Conservation (phyloP, 2,329 filamentous ascomycete genomes). For the Aulographum hederae region DNA sequence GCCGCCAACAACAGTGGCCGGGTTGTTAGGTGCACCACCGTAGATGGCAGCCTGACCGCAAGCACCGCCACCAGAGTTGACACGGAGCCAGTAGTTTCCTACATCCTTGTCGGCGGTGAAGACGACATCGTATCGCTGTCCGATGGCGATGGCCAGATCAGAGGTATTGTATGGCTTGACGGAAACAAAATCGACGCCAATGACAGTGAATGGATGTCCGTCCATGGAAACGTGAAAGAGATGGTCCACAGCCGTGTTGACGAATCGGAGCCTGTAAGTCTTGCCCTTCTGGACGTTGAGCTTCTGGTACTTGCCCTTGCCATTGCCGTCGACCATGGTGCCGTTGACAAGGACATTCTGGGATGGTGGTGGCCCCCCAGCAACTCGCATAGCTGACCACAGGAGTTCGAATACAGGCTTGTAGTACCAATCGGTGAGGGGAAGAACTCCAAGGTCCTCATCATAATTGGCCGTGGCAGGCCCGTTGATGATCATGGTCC, state of each 20-base stretch:
- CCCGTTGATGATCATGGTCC: slow-evolving; percentile 22
- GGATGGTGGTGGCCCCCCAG: slow-evolving; percentile 8
- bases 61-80: slow-evolving; percentile 14
- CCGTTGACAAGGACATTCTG: slow-evolving; percentile 31
- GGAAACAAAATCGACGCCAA: slow-evolving; percentile 6
- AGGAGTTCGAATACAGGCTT: slow-evolving; percentile 7
- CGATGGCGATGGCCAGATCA: slow-evolving; percentile 9
- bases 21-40: background rate
- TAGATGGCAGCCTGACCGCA: background rate
- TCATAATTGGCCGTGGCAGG: slow-evolving; percentile 30
- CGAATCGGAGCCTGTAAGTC: slow-evolving; percentile 38
- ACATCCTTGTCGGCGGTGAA: slow-evolving; percentile 19
- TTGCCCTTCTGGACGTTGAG: slow-evolving; percentile 33
- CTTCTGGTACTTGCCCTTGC: slow-evolving; percentile 11
- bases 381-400: no score
- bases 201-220: slow-evolving; percentile 5
- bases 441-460: slow-evolving; percentile 40
- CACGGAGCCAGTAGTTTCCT: slow-evolving; percentile 27
- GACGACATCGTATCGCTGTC: slow-evolving; percentile 23
- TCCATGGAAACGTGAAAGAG: slow-evolving; percentile 6
- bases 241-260: slow-evolving; percentile 29
- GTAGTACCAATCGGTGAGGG: slow-evolving; percentile 48
- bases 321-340: slow-evolving; percentile 26
- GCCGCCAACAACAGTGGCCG: background rate
- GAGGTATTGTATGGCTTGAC: slow-evolving; percentile 10